These are phyloP conservation scores for Scheffersomyces segobiensis DNA, from an alignment of 1,139 yeast genomes.

Conservation along the genomic window DNA sequence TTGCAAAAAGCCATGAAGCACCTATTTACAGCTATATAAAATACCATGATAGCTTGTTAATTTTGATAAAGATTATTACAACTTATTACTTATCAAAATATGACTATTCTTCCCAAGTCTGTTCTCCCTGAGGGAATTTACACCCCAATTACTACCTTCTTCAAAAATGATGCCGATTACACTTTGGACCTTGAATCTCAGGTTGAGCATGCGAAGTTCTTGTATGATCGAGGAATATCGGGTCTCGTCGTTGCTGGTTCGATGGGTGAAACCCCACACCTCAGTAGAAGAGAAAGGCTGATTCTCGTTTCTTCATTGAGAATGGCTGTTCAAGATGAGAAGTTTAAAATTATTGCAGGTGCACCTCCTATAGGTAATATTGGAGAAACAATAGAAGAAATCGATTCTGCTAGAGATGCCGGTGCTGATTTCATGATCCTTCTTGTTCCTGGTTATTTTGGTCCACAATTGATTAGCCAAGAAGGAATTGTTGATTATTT, in stretches of 20 bases:
- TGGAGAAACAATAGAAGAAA: constrained; percentile 32
- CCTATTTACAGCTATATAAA: neutral
- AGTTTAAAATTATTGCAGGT: constrained; percentile 35
- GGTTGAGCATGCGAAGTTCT: constrained; percentile 38
- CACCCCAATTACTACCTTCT: constrained; percentile 53
- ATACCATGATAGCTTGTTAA: neutral
- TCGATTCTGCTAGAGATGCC: constrained; percentile 24
- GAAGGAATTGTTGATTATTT: constrained; percentile 37
- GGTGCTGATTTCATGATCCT: constrained; percentile 38
- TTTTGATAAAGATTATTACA: neutral
- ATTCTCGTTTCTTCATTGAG: constrained; percentile 20
- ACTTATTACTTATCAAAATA: neutral
- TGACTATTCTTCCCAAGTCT: constrained; percentile 3
- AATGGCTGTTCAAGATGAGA: constrained; percentile 26
- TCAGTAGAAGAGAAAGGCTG: constrained; percentile 34
- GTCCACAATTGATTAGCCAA: constrained; percentile 28
- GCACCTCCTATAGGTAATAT: constrained; percentile 30
- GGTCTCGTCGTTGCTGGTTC: constrained; percentile 53
- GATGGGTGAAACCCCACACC: constrained; percentile 42
- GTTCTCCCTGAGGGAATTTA: constrained; percentile 34
- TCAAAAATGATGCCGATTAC: constrained; percentile 34
- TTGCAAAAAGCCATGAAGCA: neutral
- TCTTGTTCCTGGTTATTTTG: constrained; percentile 36
- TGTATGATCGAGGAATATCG: constrained; percentile 41
- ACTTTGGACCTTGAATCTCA: constrained; percentile 45